Evolutionary conservation across 1,139 yeast genomes (phyloP), one percentile per base, ranked within the genome.

Genomic region (Diutina neorugosa): DNA sequence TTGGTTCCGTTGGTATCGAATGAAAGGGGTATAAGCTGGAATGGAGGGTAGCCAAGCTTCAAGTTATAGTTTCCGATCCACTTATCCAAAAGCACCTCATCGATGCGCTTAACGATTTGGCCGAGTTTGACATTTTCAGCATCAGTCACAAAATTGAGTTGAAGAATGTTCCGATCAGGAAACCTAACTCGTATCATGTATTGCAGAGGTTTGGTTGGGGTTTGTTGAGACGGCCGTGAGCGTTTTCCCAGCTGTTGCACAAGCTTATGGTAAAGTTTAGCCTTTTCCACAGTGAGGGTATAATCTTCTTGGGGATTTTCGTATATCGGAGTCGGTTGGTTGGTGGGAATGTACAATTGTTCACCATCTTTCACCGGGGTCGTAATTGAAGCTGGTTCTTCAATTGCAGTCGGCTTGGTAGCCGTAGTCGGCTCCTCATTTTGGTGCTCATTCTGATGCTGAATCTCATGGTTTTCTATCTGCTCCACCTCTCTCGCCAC

Each of bases 101-200:
- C 73, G 16, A 71, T 63, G 51, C 67, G 63, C 52, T 69, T 68
- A 52, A 74, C 55, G 40, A 81, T 67, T 52, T 71, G 69, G 1
- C 76, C 73, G 56, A 80, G 74, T 51, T 77, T 69, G 14, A 67
- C 63, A 0, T 68, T 65, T 18, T 71, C 71, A 16, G 27, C 50
- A 16, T 27, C 40, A 47, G 75, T 70, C 21, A 65, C 63, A 51
- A 79, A 73, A 52, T 70, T 66, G n/a, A 76, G 64, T 56, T 80
- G 81, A n/a, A 81, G 61, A 31, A 72, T 69, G 4, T 74, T 63
- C 27, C 75, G 66, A 63, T 81, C 83, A 1, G 85, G 84, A 57
- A 81, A 80, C 56, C 73, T 73, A 37, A 81, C 60, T 52, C 86
- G 65, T 11, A 81, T 67, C 25, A 69, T 65, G 57, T 69, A 71